Conservation (phyloP, 1,139 yeast species). For the Chernovozyma sophiae-reginae region DNA sequence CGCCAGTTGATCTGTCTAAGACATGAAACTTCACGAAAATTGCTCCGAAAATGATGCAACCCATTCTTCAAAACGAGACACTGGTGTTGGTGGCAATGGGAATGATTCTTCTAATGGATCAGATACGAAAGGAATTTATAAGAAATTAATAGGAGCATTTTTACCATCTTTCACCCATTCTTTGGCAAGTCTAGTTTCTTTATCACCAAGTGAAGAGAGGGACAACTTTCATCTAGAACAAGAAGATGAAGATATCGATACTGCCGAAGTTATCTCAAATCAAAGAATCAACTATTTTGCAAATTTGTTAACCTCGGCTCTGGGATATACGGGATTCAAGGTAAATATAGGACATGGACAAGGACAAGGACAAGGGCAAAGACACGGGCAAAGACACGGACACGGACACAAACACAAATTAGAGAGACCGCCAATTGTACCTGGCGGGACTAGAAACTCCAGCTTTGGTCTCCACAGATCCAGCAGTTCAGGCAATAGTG, state of each 20-base stretch:
- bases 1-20: too few species aligned
- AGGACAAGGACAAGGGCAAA: background rate
- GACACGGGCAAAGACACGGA: background rate
- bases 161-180: background rate
- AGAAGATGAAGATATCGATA: slow-evolving; percentile 20
- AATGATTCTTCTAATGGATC: too few species aligned
- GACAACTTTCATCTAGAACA: background rate
- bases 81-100: too few species aligned
- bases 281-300: slow-evolving; percentile 28
- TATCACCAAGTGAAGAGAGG: background rate
- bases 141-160: slow-evolving; percentile 1
- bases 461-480: too few species aligned
- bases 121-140: background rate
- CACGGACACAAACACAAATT: background rate
- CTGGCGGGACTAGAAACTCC: background rate
- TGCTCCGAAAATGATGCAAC: too few species aligned
- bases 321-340: slow-evolving; percentile 42
- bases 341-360: background rate
- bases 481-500: too few species aligned
- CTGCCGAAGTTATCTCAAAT: slow-evolving; percentile 18
- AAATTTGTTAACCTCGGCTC: slow-evolving; percentile 48
- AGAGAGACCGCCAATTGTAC: background rate
- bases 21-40: too few species aligned
- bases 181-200: background rate
- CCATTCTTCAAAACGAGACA: too few species aligned